These are phyloP conservation scores for Botryosphaeria dothidea DNA, from an alignment of 2,329 filamentous ascomycete species.

Conservation along the genomic window DNA sequence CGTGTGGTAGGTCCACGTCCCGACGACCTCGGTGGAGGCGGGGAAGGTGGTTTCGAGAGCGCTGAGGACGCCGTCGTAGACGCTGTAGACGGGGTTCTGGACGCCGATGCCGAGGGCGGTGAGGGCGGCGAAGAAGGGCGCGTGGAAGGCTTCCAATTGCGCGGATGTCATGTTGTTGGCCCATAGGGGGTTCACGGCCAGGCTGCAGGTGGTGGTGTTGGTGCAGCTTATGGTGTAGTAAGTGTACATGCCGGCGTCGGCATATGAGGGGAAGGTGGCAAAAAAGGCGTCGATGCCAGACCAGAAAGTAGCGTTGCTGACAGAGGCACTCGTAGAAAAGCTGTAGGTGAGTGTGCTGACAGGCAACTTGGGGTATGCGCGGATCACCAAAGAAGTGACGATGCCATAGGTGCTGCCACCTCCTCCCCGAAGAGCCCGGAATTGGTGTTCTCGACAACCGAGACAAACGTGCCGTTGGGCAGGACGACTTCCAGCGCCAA, in stretches of 20 bases:
- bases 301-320: background rate
- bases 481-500: constrained; percentile 36
- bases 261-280: background rate
- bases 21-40: constrained; percentile 32
- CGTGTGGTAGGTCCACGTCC: constrained; percentile 36
- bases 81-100: constrained; percentile 38
- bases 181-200: background rate
- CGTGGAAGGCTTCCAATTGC: constrained; percentile 36
- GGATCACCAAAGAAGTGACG: constrained; percentile 35
- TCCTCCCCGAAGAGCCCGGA: constrained; percentile 37
- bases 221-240: background rate
- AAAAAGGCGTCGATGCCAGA: background rate
- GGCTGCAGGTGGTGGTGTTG: background rate
- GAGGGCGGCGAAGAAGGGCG: constrained; percentile 32
- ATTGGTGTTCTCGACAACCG: constrained; percentile 32
- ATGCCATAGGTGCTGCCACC: constrained; percentile 36
- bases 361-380: constrained; percentile 34
- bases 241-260: background rate
- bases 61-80: constrained; percentile 28
- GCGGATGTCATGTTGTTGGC: constrained; percentile 29
- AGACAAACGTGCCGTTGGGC: constrained; percentile 29
- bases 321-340: background rate
- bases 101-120: constrained; percentile 33
- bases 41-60: constrained; percentile 26
- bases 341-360: background rate